phyloP scores from a whole-genome alignment of 106 monocot species.

The Acanthochlamys bracteata region DNA sequence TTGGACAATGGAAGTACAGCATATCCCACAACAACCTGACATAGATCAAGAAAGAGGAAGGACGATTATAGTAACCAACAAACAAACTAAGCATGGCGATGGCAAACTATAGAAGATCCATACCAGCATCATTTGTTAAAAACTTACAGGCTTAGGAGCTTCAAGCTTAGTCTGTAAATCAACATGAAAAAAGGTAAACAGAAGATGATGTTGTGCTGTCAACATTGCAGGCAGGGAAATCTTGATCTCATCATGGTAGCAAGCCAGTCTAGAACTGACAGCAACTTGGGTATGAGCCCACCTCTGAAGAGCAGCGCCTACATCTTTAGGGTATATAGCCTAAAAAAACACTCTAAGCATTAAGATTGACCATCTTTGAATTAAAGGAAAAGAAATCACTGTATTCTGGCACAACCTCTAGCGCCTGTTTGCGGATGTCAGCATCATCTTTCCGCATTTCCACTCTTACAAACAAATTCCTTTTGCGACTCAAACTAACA shows the following conservation, averaged over 20 bases:
- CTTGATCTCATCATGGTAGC: slow-evolving; percentile 96
- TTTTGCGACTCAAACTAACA: slow-evolving; percentile 89
- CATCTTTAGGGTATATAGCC: slow-evolving; percentile 66
- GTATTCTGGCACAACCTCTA: slow-evolving; percentile 42
- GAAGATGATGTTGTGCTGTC: slow-evolving; percentile 92
- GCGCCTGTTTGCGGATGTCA: slow-evolving; percentile 63
- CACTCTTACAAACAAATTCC: slow-evolving; percentile 81
- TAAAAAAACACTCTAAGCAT: slow-evolving; percentile 12
- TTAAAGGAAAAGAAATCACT: no score
- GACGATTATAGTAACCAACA: no score
- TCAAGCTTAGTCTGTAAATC: slow-evolving; percentile 96
- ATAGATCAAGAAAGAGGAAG: slow-evolving; percentile 8
- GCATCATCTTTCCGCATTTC: slow-evolving; percentile 88
- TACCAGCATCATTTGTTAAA: background rate
- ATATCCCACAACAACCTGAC: slow-evolving; percentile 92
- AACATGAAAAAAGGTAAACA: slow-evolving; percentile 87
- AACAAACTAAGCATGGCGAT: no score
- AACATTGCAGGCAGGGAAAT: slow-evolving; percentile 76
- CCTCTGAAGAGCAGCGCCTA: slow-evolving; percentile 58
- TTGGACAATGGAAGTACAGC: slow-evolving; percentile 77
- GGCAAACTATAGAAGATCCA: no score
- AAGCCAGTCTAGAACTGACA: slow-evolving; percentile 67
- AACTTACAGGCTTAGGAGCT: slow-evolving; percentile 91
- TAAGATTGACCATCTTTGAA: background rate
- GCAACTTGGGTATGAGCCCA: slow-evolving; percentile 93